Evolutionary conservation across 345 rosid genomes (phyloP).

Genomic region (Gossypium raimondii): DNA sequence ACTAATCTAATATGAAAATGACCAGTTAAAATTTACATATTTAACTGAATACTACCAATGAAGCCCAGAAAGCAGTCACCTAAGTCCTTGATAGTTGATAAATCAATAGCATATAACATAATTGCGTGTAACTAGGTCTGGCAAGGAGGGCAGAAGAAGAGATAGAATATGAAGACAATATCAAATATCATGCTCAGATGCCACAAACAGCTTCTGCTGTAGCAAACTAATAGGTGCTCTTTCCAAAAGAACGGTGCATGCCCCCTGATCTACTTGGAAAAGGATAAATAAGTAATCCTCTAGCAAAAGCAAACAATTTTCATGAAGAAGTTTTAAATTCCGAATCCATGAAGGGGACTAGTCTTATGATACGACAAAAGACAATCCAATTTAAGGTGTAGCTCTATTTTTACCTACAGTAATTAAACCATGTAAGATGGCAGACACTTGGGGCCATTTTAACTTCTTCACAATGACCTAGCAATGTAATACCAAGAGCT

Average conservation of each 20-base stretch:
- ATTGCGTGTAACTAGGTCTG: not conserved
- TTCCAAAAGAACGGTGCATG: not conserved
- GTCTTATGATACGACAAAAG: too few species aligned
- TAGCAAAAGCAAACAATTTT: not conserved
- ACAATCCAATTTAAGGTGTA: not conserved
- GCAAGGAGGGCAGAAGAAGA: not conserved
- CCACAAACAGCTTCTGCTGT: not conserved
- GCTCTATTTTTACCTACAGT: not conserved
- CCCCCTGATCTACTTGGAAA: not conserved
- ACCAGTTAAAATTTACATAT: not conserved
- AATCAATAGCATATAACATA: not conserved
- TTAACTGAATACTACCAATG: not conserved
- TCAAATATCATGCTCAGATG: not conserved
- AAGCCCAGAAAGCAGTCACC: not conserved
- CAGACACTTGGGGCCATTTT: not conserved
- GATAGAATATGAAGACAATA: not conserved
- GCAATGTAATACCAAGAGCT: not conserved
- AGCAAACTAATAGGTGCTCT: not conserved
- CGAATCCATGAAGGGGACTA: not conserved
- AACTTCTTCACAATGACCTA: not conserved
- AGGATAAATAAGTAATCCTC: not conserved
- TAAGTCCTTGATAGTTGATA: not conserved
- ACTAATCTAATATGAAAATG: not conserved
- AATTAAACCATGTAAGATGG: not conserved
- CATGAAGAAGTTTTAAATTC: not conserved